Evolutionary conservation across 169 alveolate species (phyloP).

Genomic region (Theileria annulata): DNA sequence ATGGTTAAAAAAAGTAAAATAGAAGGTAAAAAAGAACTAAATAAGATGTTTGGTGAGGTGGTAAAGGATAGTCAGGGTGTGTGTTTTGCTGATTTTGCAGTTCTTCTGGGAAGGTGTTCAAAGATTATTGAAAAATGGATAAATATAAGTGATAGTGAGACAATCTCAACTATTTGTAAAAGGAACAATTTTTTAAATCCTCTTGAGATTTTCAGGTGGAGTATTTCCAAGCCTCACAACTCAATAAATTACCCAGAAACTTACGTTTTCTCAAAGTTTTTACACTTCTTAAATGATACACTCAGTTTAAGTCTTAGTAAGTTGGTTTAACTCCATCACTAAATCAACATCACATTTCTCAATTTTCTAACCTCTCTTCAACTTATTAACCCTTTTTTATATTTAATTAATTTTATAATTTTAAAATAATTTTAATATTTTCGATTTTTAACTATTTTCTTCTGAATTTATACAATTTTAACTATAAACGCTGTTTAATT

Average conservation of each 20-base stretch:
- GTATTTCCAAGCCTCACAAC: slow-evolving; percentile 40
- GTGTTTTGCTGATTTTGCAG: slow-evolving; percentile 47
- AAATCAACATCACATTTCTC: not conserved
- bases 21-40: not conserved
- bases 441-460: not conserved
- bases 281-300: not conserved
- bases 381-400: not conserved
- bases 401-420: not conserved
- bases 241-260: slow-evolving; percentile 45
- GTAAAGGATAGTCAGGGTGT: slow-evolving; percentile 49
- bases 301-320: not conserved
- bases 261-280: slow-evolving; percentile 28
- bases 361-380: not conserved
- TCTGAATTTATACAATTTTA: not conserved
- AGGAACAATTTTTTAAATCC: not conserved
- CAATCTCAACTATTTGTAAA: slow-evolving; percentile 41
- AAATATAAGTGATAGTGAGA: slow-evolving; percentile 50
- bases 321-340: not conserved
- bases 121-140: slow-evolving; percentile 48
- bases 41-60: slow-evolving; percentile 10
- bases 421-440: not conserved
- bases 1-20: slow-evolving; percentile 8
- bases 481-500: not conserved
- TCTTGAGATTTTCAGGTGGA: not conserved
- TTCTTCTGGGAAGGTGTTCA: slow-evolving; percentile 53